Evolutionary conservation across 306 rosid species (phyloP).

Genomic region (Vigna nakashimae): DNA sequence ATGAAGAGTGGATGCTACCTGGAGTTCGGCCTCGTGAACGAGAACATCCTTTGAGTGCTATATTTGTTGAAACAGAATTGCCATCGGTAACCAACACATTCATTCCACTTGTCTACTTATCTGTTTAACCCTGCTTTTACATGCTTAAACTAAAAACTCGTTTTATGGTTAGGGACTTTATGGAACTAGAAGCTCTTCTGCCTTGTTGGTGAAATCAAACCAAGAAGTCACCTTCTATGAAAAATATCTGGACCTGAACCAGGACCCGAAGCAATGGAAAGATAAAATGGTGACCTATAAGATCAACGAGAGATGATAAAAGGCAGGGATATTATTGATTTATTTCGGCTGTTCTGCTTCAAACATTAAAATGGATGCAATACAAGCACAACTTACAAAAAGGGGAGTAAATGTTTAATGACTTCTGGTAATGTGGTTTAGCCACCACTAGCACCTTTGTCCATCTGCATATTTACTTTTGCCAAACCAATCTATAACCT

Average conservation of each 20-base stretch:
- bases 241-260: slow-evolving; percentile 56
- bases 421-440: not conserved
- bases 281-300: slow-evolving; percentile 55
- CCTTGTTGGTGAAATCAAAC: slow-evolving; percentile 58
- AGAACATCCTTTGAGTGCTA: slow-evolving; percentile 64
- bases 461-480: not conserved
- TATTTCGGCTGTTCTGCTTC: not conserved
- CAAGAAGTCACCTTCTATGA: slow-evolving; percentile 70
- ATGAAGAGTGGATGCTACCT: slow-evolving; percentile 65
- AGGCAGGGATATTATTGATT: not conserved
- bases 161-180: slow-evolving; percentile 61
- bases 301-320: slow-evolving; percentile 44
- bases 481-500: not conserved
- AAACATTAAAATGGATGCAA: not conserved
- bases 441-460: not conserved
- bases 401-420: not conserved
- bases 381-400: not conserved
- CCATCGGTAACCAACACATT: slow-evolving; percentile 53
- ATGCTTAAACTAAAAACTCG: slow-evolving; percentile 11
- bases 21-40: slow-evolving; percentile 58
- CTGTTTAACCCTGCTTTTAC: slow-evolving; percentile 24
- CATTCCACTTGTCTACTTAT: slow-evolving; percentile 5
- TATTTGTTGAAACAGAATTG: slow-evolving; percentile 58
- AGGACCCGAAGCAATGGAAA: slow-evolving; percentile 62
- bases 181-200: slow-evolving; percentile 91